Percentiles rank a stretch among this genome's conserved stretches.
Evolutionary conservation across 257 asterid genomes (phyloP).

Genomic region (Solanum piurae): DNA sequence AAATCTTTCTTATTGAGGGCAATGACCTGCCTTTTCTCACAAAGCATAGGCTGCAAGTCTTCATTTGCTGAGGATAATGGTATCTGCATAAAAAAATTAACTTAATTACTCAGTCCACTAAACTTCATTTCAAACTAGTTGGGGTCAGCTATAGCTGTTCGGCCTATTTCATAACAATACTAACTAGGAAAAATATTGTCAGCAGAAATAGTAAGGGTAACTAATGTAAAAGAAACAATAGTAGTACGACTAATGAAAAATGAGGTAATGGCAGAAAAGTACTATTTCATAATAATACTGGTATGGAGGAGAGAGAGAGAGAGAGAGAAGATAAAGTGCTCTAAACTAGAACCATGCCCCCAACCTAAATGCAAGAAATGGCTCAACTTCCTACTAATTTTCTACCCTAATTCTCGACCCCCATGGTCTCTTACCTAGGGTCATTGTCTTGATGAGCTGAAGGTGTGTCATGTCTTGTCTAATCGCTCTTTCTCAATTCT

Average conservation of each 20-base stretch:
- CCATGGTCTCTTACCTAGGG: background rate
- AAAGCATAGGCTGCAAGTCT: conserved; percentile 71
- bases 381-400: background rate
- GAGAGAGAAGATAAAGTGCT: background rate
- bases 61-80: conserved; percentile 78
- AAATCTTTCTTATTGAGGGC: conserved; percentile 94
- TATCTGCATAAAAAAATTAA: conserved; percentile 28
- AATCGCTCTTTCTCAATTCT: background rate
- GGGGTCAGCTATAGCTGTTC: background rate
- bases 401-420: background rate
- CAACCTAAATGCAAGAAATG: background rate
- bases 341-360: background rate
- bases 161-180: background rate
- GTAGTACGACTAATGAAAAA: background rate
- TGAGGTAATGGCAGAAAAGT: background rate
- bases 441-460: background rate
- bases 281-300: too few relatives aligned
- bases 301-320: background rate
- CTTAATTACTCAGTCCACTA: background rate
- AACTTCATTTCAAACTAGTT: background rate
- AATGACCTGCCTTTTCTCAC: conserved; percentile 61
- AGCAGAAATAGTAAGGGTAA: background rate
- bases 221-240: background rate
- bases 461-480: background rate
- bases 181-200: background rate